Evolutionary conservation across 78 protist species (phyloP), one percentile per base, ranked within the genome.

Genomic region (Planoprotostelium fungivorum): DNA sequence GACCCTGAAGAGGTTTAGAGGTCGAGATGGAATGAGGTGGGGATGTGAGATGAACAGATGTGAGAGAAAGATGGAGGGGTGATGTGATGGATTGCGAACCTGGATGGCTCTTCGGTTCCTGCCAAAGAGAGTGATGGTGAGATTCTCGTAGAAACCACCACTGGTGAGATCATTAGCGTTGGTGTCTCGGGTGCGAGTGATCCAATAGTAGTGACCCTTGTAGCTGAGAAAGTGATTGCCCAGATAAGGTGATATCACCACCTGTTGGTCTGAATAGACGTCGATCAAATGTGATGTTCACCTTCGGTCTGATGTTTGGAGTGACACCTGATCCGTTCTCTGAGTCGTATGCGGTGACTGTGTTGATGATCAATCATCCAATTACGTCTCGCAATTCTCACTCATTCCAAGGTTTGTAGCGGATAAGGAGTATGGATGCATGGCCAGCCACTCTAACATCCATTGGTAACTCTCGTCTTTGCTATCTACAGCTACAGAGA

Each of bases 401-500:
- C 73, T 51, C 73, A 51, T 25, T 51, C 73, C 73, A 51, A 51
- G 73, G 16, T 51, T 51, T 51, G 73, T 51, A 51, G 73, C 73
- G 16, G 73, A 51, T 5, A 51, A 16, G 16, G 73, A 51, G 16
- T 51, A 51, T 25, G 73, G 73, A 63, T 88, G 29, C 31, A 38
- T 28, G 9, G 91, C 51, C 35, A 91, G 63, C 94, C 94, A 91
- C 38, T 88, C 85, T 85, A 91, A 63, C 34, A 91, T 29, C 89
- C 90, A 87, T 36, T 91, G 92, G 38, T 83, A 91, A 86, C 92
- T 38, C 39, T 91, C 89, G 35, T 91, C 94, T 29, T 91, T 91
- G 0, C 87, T 51, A 51, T 91, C 94, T 0, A 91, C 36, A 39
- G 89, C 89, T 0, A 91, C 63, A 0, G 38, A 25, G 38, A 88